These are phyloP conservation scores for Fusarium udum DNA, from an alignment of 2,329 filamentous ascomycete species.

Conservation along the genomic window DNA sequence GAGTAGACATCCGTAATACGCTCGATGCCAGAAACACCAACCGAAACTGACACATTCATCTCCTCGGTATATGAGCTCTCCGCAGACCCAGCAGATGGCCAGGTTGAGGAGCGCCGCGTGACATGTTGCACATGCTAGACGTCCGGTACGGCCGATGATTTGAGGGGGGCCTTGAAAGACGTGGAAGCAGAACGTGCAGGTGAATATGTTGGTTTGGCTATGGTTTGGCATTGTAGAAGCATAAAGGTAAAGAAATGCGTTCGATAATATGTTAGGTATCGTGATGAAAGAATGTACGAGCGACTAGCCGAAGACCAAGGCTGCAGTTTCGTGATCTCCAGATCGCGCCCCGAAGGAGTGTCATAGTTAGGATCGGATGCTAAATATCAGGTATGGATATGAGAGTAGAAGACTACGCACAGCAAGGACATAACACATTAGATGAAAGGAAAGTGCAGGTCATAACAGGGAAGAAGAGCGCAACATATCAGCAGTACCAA, in stretches of 20 bases:
- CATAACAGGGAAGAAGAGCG: neutral
- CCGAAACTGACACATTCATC: slow-evolving; percentile 67
- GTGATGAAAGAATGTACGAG: slow-evolving; percentile 8
- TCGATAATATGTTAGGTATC: neutral
- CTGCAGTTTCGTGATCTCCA: neutral
- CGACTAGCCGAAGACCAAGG: neutral
- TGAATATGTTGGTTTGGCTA: slow-evolving; percentile 50
- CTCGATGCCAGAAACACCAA: slow-evolving; percentile 68
- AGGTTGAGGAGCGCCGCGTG: slow-evolving; percentile 60
- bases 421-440: too few relatives aligned
- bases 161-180: slow-evolving; percentile 49
- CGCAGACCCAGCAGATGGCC: slow-evolving; percentile 67
- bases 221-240: slow-evolving; percentile 17
- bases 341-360: too few relatives aligned
- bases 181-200: slow-evolving; percentile 66
- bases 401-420: neutral
- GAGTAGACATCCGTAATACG: slow-evolving; percentile 65
- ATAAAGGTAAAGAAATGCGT: neutral
- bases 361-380: neutral
- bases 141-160: slow-evolving; percentile 56
- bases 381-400: neutral
- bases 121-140: slow-evolving; percentile 61
- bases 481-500: neutral
- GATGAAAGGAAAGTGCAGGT: neutral
- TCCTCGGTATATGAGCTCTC: slow-evolving; percentile 62